phyloP scores from a whole-genome alignment of 2,329 filamentous ascomycete genomes.

The Cladosporium sp. region DNA sequence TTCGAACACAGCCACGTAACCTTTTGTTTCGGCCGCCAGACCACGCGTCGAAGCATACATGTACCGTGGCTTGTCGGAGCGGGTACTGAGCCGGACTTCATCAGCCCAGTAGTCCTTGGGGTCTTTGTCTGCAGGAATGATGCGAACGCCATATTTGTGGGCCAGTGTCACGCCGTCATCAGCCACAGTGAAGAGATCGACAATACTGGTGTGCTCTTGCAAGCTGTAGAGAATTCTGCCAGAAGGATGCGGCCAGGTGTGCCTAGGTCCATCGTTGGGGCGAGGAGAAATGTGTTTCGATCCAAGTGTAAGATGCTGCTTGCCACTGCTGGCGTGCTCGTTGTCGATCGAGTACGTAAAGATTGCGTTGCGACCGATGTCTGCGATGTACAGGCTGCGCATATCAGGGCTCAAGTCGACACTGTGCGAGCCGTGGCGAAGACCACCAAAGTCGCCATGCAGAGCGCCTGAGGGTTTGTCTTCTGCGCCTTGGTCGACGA shows the following conservation, averaged over 20 bases:
- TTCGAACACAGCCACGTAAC: conserved; percentile 35
- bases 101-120: conserved; percentile 39
- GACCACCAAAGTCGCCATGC: conserved; percentile 38
- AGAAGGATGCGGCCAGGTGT: conserved; percentile 38
- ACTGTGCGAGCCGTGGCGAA: conserved; percentile 37
- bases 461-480: conserved; percentile 31
- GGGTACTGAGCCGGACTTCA: conserved; percentile 36
- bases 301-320: conserved; percentile 28
- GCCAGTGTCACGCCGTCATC: conserved; percentile 32
- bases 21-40: conserved; percentile 33
- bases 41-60: conserved; percentile 39
- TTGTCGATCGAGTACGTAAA: conserved; percentile 35
- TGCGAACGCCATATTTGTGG: conserved; percentile 32
- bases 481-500: conserved; percentile 33
- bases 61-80: conserved; percentile 32
- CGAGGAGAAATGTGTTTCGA: conserved; percentile 35
- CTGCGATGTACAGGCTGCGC: conserved; percentile 34
- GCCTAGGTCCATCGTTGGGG: conserved; percentile 36
- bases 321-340: conserved; percentile 22
- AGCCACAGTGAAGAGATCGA: conserved; percentile 35
- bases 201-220: conserved; percentile 40
- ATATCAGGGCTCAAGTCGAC: conserved; percentile 36
- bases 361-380: conserved; percentile 39
- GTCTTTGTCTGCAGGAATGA: conserved; percentile 36
- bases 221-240: conserved; percentile 36